Base-by-base conservation (phyloP, 2,329 filamentous ascomycete genomes). In the Diaporthe nobilis region DNA sequence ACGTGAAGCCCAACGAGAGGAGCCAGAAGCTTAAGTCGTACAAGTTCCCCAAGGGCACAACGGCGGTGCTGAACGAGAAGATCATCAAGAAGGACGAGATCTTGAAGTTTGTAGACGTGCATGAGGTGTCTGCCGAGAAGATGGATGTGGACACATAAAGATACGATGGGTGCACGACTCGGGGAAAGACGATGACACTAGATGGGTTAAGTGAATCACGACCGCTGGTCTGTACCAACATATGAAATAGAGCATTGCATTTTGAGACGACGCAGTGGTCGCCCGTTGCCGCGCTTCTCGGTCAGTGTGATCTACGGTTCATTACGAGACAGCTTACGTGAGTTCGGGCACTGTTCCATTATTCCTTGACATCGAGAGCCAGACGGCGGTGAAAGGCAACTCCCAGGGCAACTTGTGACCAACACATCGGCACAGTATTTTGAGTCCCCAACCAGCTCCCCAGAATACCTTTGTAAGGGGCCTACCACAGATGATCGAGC, bases 41-140 rank as follows among this genome's bases (percentile, higher is more conserved):
- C 89, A 91, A 91, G 81, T 99, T 98, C 88, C 88, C 90, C 80
- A 92, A 92, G 83, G 97, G 97, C 74, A 98, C 97, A n/a, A 99
- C 97, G 13, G 96, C 96, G 13, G 94, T 97, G 78, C 88, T 99
- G 83, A 97, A 98, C 85, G 95, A 99, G 89, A 98, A 97, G 90
- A 90, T 98, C 80, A 98, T 98, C 84, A 95, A 91, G 82, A 97
- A 95, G 88, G 94, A 96, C 85, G 95, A 99, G 82, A 94, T 99
- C 81, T 94, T 94, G 84, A 96, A 97, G 85, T 98, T 97, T 85
- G 93, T 98, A 76, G 97, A 94, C 42, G 94, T 99, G 76, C 93
- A 98, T 81, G 96, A 98, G 84, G 85, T 98, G 81, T 90, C 93
- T 74, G 90, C 92, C 68, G 92, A 94, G 83, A 88, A 87, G 82